These are phyloP conservation scores for Leptomonas pyrrhocoris DNA, from an alignment of 208 protist genomes.

Conservation along the genomic window DNA sequence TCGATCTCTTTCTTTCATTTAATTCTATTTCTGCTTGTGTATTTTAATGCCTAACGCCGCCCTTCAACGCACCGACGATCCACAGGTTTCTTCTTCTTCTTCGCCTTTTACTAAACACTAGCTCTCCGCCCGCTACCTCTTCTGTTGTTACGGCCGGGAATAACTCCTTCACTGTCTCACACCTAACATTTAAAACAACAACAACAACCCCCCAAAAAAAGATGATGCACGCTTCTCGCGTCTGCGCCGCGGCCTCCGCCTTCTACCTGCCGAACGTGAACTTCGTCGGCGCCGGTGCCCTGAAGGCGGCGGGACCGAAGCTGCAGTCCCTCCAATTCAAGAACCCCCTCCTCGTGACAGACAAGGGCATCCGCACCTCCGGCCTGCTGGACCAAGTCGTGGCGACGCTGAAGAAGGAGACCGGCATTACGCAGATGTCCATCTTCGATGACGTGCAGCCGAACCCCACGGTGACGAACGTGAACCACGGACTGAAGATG, in stretches of 20 bases:
- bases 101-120: neutral
- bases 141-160: neutral
- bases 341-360: conserved; percentile 72
- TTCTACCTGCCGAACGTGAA: conserved; percentile 70
- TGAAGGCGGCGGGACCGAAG: conserved; percentile 62
- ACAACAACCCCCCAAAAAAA: conserved; percentile 13
- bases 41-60: too few relatives aligned
- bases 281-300: conserved; percentile 61
- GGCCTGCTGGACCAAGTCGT: conserved; percentile 64
- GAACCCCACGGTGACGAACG: conserved; percentile 69
- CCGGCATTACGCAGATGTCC: conserved; percentile 43
- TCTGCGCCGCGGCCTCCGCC: conserved; percentile 46
- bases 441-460: conserved; percentile 70
- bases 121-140: too few relatives aligned
- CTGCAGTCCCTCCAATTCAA: conserved; percentile 61
- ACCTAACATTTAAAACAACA: conserved; percentile 8
- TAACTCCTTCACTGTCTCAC: neutral
- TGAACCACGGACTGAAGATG: conserved; percentile 53
- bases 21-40: too few relatives aligned
- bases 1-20: too few relatives aligned
- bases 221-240: conserved; percentile 38
- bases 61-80: neutral
- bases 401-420: conserved; percentile 56
- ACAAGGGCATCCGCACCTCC: conserved; percentile 59
- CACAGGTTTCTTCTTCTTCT: conserved; percentile 6